phyloP scores from a whole-genome alignment of 306 rosid species.

The Heteromeles arbutifolia region DNA sequence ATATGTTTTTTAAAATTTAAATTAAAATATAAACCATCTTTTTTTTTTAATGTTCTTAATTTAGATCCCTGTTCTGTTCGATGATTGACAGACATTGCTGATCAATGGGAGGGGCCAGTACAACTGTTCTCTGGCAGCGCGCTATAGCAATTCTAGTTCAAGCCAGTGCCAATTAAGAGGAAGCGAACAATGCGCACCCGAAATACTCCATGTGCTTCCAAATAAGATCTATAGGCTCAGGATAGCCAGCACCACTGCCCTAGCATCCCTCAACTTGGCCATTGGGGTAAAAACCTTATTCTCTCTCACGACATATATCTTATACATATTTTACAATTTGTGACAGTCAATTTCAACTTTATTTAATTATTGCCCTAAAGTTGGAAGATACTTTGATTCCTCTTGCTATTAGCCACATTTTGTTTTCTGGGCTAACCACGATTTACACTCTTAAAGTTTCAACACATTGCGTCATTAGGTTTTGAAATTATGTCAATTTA shows the following conservation, averaged over 20 bases:
- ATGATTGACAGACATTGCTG: slow-evolving; percentile 32
- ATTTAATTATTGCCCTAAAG: neutral
- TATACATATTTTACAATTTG: neutral
- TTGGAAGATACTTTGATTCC: neutral
- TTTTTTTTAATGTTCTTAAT: too few relatives aligned
- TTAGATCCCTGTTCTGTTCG: neutral
- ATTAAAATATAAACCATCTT: too few relatives aligned
- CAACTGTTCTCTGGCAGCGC: slow-evolving; percentile 58
- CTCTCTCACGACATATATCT: neutral
- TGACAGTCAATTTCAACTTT: neutral
- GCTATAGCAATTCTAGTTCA: slow-evolving; percentile 8
- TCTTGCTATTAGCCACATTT: neutral
- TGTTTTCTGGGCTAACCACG: too few relatives aligned
- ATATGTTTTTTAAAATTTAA: too few relatives aligned
- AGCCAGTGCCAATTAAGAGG: slow-evolving; percentile 41
- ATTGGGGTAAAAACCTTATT: slow-evolving; percentile 35
- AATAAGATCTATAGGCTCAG: slow-evolving; percentile 59
- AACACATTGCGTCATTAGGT: too few relatives aligned
- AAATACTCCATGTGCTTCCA: slow-evolving; percentile 50
- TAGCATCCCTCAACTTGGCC: slow-evolving; percentile 80
- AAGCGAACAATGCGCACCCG: slow-evolving; percentile 66
- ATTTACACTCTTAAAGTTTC: too few relatives aligned
- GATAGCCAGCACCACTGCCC: slow-evolving; percentile 64
- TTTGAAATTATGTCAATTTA: too few relatives aligned
- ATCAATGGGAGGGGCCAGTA: slow-evolving; percentile 81